Conservation (phyloP, 225 moss, liverwort and hornwort species). For the Pleurozium schreberi region DNA sequence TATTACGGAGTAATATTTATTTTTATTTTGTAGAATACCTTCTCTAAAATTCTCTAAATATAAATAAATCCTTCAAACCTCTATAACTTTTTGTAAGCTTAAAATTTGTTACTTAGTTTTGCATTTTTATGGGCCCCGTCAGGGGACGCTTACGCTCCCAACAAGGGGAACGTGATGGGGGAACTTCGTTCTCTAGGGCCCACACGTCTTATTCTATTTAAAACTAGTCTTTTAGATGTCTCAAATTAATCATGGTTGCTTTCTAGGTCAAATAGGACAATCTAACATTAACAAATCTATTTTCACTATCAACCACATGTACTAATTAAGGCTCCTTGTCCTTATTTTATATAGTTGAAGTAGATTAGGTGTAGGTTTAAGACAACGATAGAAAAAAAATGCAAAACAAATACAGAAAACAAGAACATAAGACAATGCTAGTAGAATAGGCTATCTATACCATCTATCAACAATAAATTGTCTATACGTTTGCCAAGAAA, state of each 20-base stretch:
- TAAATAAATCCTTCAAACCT: not conserved
- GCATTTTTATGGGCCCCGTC: too few relatives aligned
- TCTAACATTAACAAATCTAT: not conserved
- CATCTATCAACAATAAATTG: not conserved
- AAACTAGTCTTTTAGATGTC: not conserved
- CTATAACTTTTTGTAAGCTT: fast-evolving
- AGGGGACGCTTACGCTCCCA: too few relatives aligned
- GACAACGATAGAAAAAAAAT: not conserved
- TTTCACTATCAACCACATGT: fast-evolving
- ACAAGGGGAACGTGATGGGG: too few relatives aligned
- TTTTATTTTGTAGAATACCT: fast-evolving
- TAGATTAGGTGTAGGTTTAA: not conserved
- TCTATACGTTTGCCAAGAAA: not conserved
- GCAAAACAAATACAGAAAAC: not conserved
- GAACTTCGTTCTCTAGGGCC: too few relatives aligned
- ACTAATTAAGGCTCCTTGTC: fast-evolving
- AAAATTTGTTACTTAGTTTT: not conserved
- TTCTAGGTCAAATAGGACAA: not conserved
- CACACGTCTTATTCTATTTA: too few relatives aligned
- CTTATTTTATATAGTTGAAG: not conserved
- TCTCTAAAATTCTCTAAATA: fast-evolving
- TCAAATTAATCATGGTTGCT: not conserved
- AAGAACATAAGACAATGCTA: not conserved
- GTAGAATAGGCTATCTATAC: fast-evolving
- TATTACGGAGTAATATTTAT: too few relatives aligned